Evolutionary conservation across 352 stramenopile genomes (phyloP).

Genomic region (Globisporangium recalcitrans): DNA sequence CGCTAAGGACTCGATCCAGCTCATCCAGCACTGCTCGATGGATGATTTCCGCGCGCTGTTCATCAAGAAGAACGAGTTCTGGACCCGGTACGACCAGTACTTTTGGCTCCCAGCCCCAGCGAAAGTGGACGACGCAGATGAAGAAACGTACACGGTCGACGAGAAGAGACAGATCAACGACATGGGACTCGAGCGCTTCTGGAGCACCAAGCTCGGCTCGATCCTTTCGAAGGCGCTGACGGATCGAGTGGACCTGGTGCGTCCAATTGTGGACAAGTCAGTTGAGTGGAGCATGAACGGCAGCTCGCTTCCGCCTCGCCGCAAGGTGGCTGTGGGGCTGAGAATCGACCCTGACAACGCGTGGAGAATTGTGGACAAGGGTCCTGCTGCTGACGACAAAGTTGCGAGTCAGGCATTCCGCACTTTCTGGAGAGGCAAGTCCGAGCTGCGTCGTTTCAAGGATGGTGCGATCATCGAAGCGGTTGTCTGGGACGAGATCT

Average conservation of each 20-base stretch:
- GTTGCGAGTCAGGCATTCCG: conserved; percentile 65
- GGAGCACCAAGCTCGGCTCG: conserved; percentile 44
- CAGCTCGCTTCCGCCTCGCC: conserved; percentile 25
- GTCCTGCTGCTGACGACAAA: conserved; percentile 82
- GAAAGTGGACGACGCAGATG: conserved; percentile 46
- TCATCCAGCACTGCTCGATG: conserved; percentile 58
- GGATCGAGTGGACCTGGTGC: conserved; percentile 61
- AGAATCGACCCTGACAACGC: conserved; percentile 74
- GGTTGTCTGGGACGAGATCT: conserved; percentile 84
- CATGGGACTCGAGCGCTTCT: conserved; percentile 68
- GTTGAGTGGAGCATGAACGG: conserved; percentile 53
- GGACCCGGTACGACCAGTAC: conserved; percentile 84
- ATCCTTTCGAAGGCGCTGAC: conserved; percentile 56
- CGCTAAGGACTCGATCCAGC: conserved; percentile 51
- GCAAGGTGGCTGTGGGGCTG: conserved; percentile 76
- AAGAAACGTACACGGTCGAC: conserved; percentile 57
- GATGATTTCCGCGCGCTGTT: conserved; percentile 79
- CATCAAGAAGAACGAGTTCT: conserved; percentile 79
- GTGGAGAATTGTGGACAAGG: conserved; percentile 86
- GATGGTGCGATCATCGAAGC: conserved; percentile 87
- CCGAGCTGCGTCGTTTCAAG: conserved; percentile 88
- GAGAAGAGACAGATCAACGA: conserved; percentile 74
- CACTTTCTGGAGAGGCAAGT: conserved; percentile 85
- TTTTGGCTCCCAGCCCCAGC: conserved; percentile 65
- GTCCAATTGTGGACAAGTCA: conserved; percentile 34